Evolutionary conservation across 148 eudicot species (phyloP), one percentile per base, ranked within the genome.

Genomic region (Mesembryanthemum crystallinum): DNA sequence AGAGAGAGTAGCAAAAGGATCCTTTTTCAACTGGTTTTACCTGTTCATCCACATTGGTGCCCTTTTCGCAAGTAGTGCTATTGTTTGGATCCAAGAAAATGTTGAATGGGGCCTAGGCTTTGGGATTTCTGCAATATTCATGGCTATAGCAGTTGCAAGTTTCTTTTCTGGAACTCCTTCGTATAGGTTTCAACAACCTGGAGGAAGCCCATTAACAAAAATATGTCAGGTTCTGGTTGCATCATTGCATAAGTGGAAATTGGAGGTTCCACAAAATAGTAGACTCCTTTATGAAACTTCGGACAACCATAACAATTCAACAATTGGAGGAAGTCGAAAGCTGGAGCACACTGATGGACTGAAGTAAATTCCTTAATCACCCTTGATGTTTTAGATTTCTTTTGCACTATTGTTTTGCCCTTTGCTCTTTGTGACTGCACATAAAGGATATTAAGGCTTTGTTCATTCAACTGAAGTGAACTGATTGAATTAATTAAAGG

Each of bases 131-230:
- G 79, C 76, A 35, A 25, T 80, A 49, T 80, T 70, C 64, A 80
- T 80, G 83, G 80, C 67, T 7, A 57, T 80, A 25, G 76, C 79
- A 45, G 71, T 72, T 24, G 67, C 68, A 47, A 80, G 67, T 58
- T 80, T 80, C 79, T 69, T 80, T 65, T 64, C 71, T 14, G 83
- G 79, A n/a, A 80, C 83, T 27, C 58, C 79, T 18, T 49, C 71
- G 17, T 80, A 80, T 71, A 80, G 83, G 69, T 80, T 75, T 75
- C 83, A 75, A 32, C 30, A 33, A 78, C 90, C 92, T 11, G 87
- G 90, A 59, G 90, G 92, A 66, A 90, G 92, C 78, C 92, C 92
- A 24, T 68, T 88, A 43, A 90, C 90, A 49, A 79, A 90, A 81
- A 84, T 90, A 77, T 87, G 87, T 63, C 90, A 88, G 67, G 92